Base-by-base conservation (phyloP, 2,329 filamentous ascomycete genomes). In the Aschersonia sp. region DNA sequence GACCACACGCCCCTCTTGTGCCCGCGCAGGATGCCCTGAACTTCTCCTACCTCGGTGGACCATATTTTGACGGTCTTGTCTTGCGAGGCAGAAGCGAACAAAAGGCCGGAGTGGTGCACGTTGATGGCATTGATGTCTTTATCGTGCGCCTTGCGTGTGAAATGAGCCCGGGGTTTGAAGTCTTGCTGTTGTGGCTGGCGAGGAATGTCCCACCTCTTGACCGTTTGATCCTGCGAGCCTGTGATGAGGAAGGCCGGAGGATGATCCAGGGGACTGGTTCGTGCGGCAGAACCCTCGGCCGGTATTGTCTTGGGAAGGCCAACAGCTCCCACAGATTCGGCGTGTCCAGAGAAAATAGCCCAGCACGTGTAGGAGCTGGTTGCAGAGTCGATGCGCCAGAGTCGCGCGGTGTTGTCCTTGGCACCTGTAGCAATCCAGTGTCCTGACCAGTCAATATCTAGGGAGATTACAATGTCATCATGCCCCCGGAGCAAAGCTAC, bases 101-200 rank as follows among this genome's bases (percentile, higher is more conserved):
- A 67, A n/a, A 81, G 78, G 4, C 78, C 79, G 1, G 77, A 73
- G 29, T 80, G 75, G 53, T 89, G 86, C 9, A 92, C 74, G 53
- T 94, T 88, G 46, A 98, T 77, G 2, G 92, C 89, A 58, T 98
- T 98, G 66, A 98, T 98, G 55, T 98, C 92, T 62, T 98, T 98
- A 60, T 98, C 92, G 65, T 98, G 92, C 1, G 92, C 92, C 65
- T 96, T 94, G 49, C 92, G 79, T 1, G 92, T 97, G 63, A 86
- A 98, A 4, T 82, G 67, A 41, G 87, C 87, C 55, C 80, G 71
- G 7, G 80, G 68, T 7, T 75, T 72, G 44, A 68, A 64, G 20
- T 56, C 58, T 43, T 58, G 55, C 49, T 67, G 62, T 46, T 71
- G 68, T 35, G 68, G 61, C 46, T 75, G 62, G 40, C 77, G 76